These are phyloP conservation scores for Colletotrichum sp. DNA, from an alignment of 2,329 filamentous ascomycete genomes.

Conservation along the genomic window DNA sequence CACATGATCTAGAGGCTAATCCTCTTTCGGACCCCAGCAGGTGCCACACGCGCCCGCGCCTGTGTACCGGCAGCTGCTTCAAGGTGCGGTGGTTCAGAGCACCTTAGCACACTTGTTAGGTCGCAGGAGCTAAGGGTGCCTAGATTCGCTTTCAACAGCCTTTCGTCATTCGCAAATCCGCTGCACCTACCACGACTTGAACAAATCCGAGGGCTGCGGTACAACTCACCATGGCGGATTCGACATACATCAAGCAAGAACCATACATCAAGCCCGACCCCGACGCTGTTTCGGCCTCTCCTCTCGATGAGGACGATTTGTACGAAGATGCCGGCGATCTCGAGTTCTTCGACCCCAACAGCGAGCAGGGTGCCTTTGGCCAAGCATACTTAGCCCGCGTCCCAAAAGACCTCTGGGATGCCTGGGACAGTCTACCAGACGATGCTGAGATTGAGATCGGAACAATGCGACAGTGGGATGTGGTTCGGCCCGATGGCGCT, in stretches of 20 bases:
- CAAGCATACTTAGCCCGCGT: slow-evolving; percentile 74
- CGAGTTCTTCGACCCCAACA: slow-evolving; percentile 56
- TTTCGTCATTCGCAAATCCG: not conserved
- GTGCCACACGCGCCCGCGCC: not conserved
- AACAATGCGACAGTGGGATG: slow-evolving; percentile 68
- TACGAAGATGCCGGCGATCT: slow-evolving; percentile 66
- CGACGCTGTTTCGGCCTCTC: slow-evolving; percentile 43
- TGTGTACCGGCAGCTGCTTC: not conserved
- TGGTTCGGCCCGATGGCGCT: slow-evolving; percentile 57
- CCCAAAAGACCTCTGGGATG: slow-evolving; percentile 80
- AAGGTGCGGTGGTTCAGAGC: not conserved
- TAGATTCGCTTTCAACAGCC: not conserved
- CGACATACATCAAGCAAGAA: slow-evolving; percentile 30
- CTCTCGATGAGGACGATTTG: slow-evolving; percentile 69
- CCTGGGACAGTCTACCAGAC: slow-evolving; percentile 77
- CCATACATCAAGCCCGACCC: slow-evolving; percentile 55
- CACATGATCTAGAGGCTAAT: not conserved
- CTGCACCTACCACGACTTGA: not conserved
- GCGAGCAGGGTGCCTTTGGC: slow-evolving; percentile 18
- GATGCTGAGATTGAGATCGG: slow-evolving; percentile 84
- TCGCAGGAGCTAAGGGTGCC: not conserved
- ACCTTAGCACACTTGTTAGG: not conserved
- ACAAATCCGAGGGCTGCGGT: not conserved
- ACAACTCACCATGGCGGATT: slow-evolving; percentile 15
- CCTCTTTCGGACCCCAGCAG: not conserved